Evolutionary conservation across 108 stramenopile genomes (phyloP), one percentile per base, ranked within the genome.

Genomic region (Cyclotella kingstonii): DNA sequence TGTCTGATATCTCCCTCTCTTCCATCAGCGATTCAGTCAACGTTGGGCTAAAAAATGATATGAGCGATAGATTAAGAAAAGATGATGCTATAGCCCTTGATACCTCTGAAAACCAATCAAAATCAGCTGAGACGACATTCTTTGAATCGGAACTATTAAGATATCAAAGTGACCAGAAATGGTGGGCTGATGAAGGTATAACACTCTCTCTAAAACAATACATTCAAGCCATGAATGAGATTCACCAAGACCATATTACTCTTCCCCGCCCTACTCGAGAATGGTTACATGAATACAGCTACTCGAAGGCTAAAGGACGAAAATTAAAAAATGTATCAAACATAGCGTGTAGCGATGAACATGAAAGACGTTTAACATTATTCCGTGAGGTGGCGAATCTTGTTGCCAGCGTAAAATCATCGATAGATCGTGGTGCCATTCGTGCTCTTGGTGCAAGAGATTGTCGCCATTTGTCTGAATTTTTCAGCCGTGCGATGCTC

Each of bases 371-470:
- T 2, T 34, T 18, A 9, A 34, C 34, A 11, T 1, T 76, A 18
- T 71, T 26, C 22, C 26, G 6, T 8, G 48, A 76, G 30, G 75
- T 64, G 14, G 54, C 55, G 1, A 7, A 26, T n/a, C 68, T 76
- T 7, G 56, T 76, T 29, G 38, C 44, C 0, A 52, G 61, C 27
- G 33, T 65, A 29, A 54, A 65, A 49, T 36, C 48, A 36, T 76
- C 75, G 1, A 70, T 76, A 14, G 25, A 34, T 12, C 34, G 40
- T 5, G 75, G 75, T 0, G 44, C 39, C 1, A 70, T 76, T 57
- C 46, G 43, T 29, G 63, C 63, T 14, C 25, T 70, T 4, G 68
- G 75, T 30, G 69, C 69, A 2, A 50, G 55, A 33, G 70, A 76
- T 50, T 69, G 42, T 1, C 44, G 52, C 33, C 31, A 43, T 12